Conservation (phyloP, 768 basidiomycete species). For the Collybia sp. region DNA sequence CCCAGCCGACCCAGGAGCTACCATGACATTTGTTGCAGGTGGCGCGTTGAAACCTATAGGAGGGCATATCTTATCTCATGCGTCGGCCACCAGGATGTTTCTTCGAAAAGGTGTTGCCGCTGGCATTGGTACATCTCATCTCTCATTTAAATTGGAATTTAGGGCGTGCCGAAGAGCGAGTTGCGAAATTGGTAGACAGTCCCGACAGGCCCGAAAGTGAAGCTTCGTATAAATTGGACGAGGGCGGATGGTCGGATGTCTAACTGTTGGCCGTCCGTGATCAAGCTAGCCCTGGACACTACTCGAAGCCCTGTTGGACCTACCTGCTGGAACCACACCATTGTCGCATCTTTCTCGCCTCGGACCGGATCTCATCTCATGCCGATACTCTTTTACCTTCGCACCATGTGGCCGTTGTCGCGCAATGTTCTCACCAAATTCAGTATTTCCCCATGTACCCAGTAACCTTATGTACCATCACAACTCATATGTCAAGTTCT, state of each 20-base stretch:
- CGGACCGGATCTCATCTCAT: too few relatives aligned
- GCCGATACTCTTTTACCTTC: too few relatives aligned
- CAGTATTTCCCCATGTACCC: too few relatives aligned
- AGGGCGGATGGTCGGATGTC: constrained; percentile 87
- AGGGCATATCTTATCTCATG: constrained; percentile 84
- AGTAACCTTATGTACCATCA: too few relatives aligned
- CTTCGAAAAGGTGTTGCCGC: constrained; percentile 69
- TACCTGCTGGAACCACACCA: too few relatives aligned
- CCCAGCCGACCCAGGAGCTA: constrained; percentile 89
- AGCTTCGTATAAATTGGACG: constrained; percentile 87
- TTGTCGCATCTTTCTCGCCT: too few relatives aligned
- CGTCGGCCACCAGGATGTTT: constrained; percentile 84
- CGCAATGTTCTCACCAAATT: too few relatives aligned
- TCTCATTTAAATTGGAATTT: constrained; percentile 1
- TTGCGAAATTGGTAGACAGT: constrained; percentile 87
- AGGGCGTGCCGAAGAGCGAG: constrained; percentile 89
- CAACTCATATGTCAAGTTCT: too few relatives aligned
- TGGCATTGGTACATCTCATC: neutral
- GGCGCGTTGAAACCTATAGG: constrained; percentile 90
- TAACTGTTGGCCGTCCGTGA: constrained; percentile 25
- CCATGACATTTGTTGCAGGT: constrained; percentile 93
- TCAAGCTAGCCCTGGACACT: too few relatives aligned
- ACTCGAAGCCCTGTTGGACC: too few relatives aligned
- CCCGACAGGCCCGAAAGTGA: constrained; percentile 88
- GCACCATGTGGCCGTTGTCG: too few relatives aligned